These are phyloP conservation scores for Ogataea glucozyma DNA, from an alignment of 805 yeast species.

Conservation along the genomic window DNA sequence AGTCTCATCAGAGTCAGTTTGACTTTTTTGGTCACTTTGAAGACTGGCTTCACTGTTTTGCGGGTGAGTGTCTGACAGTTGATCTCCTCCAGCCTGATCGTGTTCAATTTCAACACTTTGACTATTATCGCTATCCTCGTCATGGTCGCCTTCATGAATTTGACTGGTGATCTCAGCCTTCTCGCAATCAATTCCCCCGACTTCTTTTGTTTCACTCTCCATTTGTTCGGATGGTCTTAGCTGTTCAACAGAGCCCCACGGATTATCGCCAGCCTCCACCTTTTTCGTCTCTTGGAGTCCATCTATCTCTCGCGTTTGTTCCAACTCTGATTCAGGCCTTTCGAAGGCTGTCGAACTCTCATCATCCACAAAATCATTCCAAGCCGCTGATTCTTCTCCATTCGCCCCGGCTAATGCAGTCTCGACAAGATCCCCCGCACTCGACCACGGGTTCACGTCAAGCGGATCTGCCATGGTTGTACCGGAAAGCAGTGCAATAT, in stretches of 20 bases:
- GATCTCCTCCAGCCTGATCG: too few relatives aligned
- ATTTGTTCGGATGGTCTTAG: not conserved
- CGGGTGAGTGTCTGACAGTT: too few relatives aligned
- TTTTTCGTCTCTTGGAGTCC: not conserved
- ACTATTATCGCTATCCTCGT: too few relatives aligned
- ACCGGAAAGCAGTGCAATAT: too few relatives aligned
- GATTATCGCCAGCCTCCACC: not conserved
- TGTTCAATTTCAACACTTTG: too few relatives aligned
- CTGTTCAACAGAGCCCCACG: conserved; percentile 5
- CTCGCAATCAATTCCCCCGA: not conserved
- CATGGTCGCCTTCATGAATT: too few relatives aligned
- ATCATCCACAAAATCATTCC: not conserved
- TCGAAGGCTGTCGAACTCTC: too few relatives aligned
- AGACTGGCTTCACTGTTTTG: not conserved
- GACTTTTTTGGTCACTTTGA: too few relatives aligned
- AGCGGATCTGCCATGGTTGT: conserved; percentile 2
- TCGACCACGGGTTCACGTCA: conserved; percentile 18
- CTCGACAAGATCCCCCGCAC: not conserved
- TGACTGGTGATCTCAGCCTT: too few relatives aligned
- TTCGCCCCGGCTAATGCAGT: too few relatives aligned
- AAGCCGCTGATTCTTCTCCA: not conserved
- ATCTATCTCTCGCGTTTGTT: not conserved
- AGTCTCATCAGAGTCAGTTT: not conserved
- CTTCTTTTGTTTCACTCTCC: not conserved
- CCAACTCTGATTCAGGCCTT: not conserved